Conservation (phyloP, 352 stramenopile species). For the Globisporangium echinulatum region DNA sequence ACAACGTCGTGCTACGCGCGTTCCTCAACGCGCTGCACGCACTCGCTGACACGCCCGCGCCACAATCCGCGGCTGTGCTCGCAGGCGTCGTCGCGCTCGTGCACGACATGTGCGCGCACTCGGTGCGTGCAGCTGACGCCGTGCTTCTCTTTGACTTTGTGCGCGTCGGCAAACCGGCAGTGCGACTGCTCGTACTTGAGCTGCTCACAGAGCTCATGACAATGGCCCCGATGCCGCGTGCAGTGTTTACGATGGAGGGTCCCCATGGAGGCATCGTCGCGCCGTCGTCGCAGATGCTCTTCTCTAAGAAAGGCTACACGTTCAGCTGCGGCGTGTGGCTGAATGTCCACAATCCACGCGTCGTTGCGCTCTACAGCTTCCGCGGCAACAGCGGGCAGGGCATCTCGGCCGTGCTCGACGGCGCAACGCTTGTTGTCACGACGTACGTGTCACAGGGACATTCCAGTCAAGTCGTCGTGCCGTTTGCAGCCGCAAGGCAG, state of each 20-base stretch:
- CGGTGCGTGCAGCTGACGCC: constrained; percentile 50
- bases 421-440: constrained; percentile 46
- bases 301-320: constrained; percentile 75
- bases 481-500: constrained; percentile 36
- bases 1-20: constrained; percentile 42
- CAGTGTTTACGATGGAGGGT: constrained; percentile 69
- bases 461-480: constrained; percentile 47
- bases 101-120: constrained; percentile 41
- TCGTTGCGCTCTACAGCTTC: constrained; percentile 68
- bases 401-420: constrained; percentile 52
- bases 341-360: constrained; percentile 15
- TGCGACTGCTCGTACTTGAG: constrained; percentile 40
- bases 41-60: constrained; percentile 26
- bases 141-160: constrained; percentile 72
- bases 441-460: constrained; percentile 34
- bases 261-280: constrained; percentile 57
- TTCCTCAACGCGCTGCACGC: constrained; percentile 35
- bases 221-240: constrained; percentile 45
- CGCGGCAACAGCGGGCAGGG: constrained; percentile 69
- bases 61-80: constrained; percentile 16
- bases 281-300: constrained; percentile 42
- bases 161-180: constrained; percentile 38
- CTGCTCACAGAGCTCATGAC: constrained; percentile 52
- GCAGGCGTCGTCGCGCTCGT: constrained; percentile 38
- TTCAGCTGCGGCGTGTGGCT: constrained; percentile 61